phyloP scores from a whole-genome alignment of 2,329 filamentous ascomycete genomes.

The Xylariaceae sp. region DNA sequence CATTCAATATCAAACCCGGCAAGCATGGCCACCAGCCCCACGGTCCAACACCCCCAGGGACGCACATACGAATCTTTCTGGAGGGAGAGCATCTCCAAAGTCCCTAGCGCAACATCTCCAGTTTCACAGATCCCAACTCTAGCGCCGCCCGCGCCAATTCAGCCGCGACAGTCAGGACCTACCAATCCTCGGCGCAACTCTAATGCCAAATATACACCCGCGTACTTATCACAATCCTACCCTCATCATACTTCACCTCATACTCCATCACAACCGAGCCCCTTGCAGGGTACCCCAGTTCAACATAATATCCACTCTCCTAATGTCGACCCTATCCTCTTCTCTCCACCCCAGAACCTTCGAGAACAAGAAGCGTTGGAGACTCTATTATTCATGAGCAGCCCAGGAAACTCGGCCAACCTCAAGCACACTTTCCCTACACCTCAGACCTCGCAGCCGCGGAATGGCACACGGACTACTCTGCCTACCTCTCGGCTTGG shows the following conservation, averaged over 20 bases:
- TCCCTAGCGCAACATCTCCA: constrained; percentile 47
- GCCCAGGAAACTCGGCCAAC: constrained; percentile 73
- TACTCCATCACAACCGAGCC: constrained; percentile 49
- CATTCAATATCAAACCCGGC: constrained; percentile 41
- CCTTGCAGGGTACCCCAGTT: constrained; percentile 47
- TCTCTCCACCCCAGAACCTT: constrained; percentile 72
- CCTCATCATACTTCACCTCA: constrained; percentile 50
- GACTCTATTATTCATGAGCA: constrained; percentile 81
- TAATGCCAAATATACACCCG: constrained; percentile 55
- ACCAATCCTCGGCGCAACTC: constrained; percentile 58
- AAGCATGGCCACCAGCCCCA: constrained; percentile 42
- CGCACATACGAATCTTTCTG: constrained; percentile 54
- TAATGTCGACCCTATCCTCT: constrained; percentile 61
- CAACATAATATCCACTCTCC: constrained; percentile 46
- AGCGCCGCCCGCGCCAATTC: constrained; percentile 62
- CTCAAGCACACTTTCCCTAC: constrained; percentile 62
- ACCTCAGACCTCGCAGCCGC: constrained; percentile 45
- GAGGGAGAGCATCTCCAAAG: constrained; percentile 49
- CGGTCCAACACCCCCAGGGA: constrained; percentile 32
- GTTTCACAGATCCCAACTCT: constrained; percentile 49
- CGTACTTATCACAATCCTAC: constrained; percentile 57
- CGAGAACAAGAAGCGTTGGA: constrained; percentile 84
- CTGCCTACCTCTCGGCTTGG: constrained; percentile 52
- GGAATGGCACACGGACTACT: constrained; percentile 44
- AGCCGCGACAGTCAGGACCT: constrained; percentile 52